Base-by-base conservation (phyloP, 2,329 filamentous ascomycete genomes). In the Penicillium sp. region DNA sequence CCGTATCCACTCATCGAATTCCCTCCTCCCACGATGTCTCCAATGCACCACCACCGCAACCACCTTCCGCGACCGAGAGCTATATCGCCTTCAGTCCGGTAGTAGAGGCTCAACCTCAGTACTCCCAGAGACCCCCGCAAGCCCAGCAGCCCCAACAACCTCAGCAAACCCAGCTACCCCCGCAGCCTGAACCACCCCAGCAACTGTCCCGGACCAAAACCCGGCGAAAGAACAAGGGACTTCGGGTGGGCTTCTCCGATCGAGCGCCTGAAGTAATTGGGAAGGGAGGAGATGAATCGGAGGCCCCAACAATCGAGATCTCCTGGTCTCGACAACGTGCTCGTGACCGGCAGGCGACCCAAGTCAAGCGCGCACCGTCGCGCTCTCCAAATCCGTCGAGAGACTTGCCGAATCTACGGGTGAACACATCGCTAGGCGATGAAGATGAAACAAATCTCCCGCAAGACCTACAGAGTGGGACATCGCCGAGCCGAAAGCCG, bases 281-380 rank as follows among this genome's bases (percentile, higher is more conserved):
- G 45, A 88, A 93, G 73, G 93, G 93, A 55, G 93, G 93, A 31
- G 93, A 97, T 67, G 92, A 96, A 72, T 88, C 89, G 52, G 86
- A 89, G 51, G 77, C 82, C 8, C 89, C 89, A 1, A 83, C 86
- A 1, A 78, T 85, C 20, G 89, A 94, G 68, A 87, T 96, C 52
- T 86, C 85, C 5, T 81, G 79, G 69, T 78, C 57, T 68, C 70
- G 63, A 69, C 69, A 60, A 51, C 63, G 56, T 26, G 54, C 58
- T 25, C 61, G 60, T 18, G 63, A 54, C 35, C 53, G 58, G 35
- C 66, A 72, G 20, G 72, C 58, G 18, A 20, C 54, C n/a, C 58
- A 64, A 31, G 51, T 60, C 8, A 54, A 49, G 26, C 56, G 54
- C 18, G 31, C 46, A 9, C 40, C 58, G 9, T 55, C 48, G 11